A percentile compares a stretch with the other conserved stretches of the same genome.
Evolutionary conservation across 768 basidiomycete genomes (phyloP).

Genomic region (Lyophyllum semitale): DNA sequence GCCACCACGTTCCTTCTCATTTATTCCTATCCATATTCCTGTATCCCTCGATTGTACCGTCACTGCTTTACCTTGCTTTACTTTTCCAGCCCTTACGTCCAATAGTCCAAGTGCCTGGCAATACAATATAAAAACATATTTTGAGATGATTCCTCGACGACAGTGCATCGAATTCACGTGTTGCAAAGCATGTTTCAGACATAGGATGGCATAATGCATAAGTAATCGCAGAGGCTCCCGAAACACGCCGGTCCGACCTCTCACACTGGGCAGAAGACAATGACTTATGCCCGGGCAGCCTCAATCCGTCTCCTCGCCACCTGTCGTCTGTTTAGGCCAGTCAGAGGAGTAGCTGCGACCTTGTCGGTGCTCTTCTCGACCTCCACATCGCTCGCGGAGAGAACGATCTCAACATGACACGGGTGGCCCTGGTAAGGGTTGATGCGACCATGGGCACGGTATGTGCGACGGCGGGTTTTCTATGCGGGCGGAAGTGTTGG

Average conservation of each 20-base stretch:
- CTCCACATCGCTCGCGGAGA: slow-evolving; percentile 74
- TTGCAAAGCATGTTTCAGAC: slow-evolving; percentile 12
- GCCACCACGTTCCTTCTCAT: neutral
- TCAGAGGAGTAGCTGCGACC: slow-evolving; percentile 49
- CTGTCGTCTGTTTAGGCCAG: slow-evolving; percentile 82
- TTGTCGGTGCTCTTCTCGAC: slow-evolving; percentile 94
- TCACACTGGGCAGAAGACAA: neutral
- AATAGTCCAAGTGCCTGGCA: neutral
- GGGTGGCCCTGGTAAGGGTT: slow-evolving; percentile 99
- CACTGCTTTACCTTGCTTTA: neutral
- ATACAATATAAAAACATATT: neutral
- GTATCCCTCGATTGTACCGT: neutral
- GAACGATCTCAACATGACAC: slow-evolving; percentile 94
- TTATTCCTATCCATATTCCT: neutral
- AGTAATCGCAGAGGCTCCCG: slow-evolving; percentile 22
- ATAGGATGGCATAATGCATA: slow-evolving; percentile 23
- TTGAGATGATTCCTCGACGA: neutral
- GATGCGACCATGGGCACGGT: slow-evolving; percentile 96
- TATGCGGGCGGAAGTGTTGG: slow-evolving; percentile 27
- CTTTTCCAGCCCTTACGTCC: neutral
- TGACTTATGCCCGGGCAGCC: slow-evolving; percentile 61
- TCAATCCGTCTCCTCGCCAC: slow-evolving; percentile 86
- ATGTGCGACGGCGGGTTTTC: slow-evolving; percentile 99
- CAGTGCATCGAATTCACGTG: slow-evolving; percentile 2
- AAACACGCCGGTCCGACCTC: slow-evolving; percentile 18